These are phyloP conservation scores for Wickerhamiella sergipiensis DNA, from an alignment of 805 yeast genomes.

Conservation along the genomic window DNA sequence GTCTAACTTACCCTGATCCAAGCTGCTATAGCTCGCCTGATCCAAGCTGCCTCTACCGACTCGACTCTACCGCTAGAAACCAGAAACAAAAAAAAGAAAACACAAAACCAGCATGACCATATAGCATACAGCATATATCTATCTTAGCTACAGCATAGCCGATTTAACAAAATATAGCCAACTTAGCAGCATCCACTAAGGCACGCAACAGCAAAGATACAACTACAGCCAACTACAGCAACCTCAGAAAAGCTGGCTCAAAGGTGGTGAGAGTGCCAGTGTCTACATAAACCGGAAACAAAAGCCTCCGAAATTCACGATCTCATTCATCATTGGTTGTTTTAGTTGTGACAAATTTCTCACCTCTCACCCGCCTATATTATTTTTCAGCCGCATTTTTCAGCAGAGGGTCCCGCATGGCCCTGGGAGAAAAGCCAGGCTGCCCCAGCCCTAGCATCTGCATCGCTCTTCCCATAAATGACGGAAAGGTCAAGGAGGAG, in stretches of 20 bases:
- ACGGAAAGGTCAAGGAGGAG: neutral
- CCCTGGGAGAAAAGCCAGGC: neutral
- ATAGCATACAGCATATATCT: too few relatives aligned
- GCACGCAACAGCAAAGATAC: too few relatives aligned
- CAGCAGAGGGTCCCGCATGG: neutral
- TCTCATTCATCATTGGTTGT: slow-evolving; percentile 18
- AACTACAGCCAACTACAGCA: slow-evolving; percentile 1
- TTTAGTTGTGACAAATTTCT: slow-evolving; percentile 14
- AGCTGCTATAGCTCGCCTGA: too few relatives aligned
- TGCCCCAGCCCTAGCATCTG: neutral
- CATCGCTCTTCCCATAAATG: neutral
- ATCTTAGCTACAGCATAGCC: too few relatives aligned
- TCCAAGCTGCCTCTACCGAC: too few relatives aligned
- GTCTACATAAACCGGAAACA: slow-evolving; percentile 15
- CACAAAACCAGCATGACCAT: too few relatives aligned
- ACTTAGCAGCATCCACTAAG: too few relatives aligned
- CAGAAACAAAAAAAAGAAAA: too few relatives aligned
- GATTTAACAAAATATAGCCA: too few relatives aligned
- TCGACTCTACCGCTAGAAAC: too few relatives aligned
- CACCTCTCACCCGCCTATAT: neutral
- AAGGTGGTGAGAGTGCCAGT: slow-evolving; percentile 17
- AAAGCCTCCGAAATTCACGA: slow-evolving; percentile 5
- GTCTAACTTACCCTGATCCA: too few relatives aligned
- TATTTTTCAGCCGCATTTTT: slow-evolving; percentile 2
- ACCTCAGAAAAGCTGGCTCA: slow-evolving; percentile 15